These are phyloP conservation scores for Sugiyamaella castrensis DNA, from an alignment of 1,139 yeast genomes.

Conservation along the genomic window DNA sequence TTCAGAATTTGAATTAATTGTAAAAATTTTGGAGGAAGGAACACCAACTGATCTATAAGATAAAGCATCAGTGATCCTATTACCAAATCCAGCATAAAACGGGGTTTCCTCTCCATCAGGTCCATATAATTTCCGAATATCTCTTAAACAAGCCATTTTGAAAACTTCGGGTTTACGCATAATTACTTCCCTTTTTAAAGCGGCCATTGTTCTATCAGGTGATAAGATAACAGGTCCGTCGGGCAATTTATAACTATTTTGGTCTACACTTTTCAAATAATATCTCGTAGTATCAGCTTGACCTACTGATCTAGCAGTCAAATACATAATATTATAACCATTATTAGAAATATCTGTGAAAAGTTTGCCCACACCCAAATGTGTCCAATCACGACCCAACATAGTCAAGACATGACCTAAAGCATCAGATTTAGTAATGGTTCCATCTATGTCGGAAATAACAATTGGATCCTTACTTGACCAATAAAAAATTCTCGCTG, in stretches of 20 bases:
- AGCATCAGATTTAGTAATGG: conserved; percentile 97
- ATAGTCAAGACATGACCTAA: conserved; percentile 92
- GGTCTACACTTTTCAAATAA: conserved; percentile 74
- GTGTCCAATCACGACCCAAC: conserved; percentile 98
- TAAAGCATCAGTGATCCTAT: conserved; percentile 93
- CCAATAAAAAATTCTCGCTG: conserved; percentile 81
- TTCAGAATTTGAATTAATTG: conserved; percentile 95
- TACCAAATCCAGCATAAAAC: conserved; percentile 97
- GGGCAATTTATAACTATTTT: conserved; percentile 72
- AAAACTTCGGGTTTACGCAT: conserved; percentile 94
- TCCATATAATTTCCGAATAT: conserved; percentile 62
- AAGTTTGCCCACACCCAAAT: conserved; percentile 87
- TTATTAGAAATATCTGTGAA: conserved; percentile 81
- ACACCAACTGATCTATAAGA: conserved; percentile 92
- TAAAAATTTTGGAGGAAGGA: conserved; percentile 91
- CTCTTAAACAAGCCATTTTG: conserved; percentile 94
- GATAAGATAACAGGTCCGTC: conserved; percentile 91
- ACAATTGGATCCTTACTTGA: conserved; percentile 82
- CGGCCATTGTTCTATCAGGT: conserved; percentile 97
- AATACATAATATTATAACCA: conserved; percentile 89
- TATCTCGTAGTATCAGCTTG: conserved; percentile 92
- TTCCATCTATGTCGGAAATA: conserved; percentile 96
- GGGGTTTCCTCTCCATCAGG: conserved; percentile 51
- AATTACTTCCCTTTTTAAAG: conserved; percentile 85
- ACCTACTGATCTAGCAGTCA: conserved; percentile 94